Evolutionary conservation across 2,329 filamentous ascomycete species (phyloP).

Genomic region (Microsporum ferrugineum): DNA sequence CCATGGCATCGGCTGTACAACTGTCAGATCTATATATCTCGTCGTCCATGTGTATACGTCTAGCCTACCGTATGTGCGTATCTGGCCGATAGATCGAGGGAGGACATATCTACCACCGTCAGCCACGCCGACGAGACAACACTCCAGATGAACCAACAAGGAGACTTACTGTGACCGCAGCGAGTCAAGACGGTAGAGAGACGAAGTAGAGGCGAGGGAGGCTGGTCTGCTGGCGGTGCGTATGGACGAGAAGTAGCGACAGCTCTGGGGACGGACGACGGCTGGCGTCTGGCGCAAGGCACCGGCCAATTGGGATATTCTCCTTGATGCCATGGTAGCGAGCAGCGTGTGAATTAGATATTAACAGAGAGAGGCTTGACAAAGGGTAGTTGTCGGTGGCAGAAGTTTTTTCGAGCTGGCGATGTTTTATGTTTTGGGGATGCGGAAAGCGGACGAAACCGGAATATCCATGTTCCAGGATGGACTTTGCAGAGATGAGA

Average conservation of each 20-base stretch:
- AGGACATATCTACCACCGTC: not conserved
- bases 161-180: not conserved
- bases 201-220: not conserved
- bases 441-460: not conserved
- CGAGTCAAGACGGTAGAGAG: not conserved
- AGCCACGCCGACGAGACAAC: not conserved
- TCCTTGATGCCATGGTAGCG: not conserved
- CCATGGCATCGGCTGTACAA: slow-evolving; percentile 57
- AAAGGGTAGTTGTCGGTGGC: not conserved
- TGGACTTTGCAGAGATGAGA: not conserved
- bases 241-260: not conserved
- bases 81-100: slow-evolving; percentile 1
- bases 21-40: not conserved
- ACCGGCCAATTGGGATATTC: not conserved
- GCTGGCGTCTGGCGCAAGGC: not conserved
- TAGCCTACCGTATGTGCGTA: slow-evolving; percentile 11
- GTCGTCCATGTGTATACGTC: not conserved
- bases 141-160: no score
- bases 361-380: not conserved
- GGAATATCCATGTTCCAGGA: slow-evolving; percentile 5
- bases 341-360: not conserved
- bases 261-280: not conserved
- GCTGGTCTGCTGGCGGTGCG: not conserved
- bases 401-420: not conserved
- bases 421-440: slow-evolving; percentile 1